Base-by-base conservation (phyloP, 805 yeast genomes). In the Kodamaea sagamina region DNA sequence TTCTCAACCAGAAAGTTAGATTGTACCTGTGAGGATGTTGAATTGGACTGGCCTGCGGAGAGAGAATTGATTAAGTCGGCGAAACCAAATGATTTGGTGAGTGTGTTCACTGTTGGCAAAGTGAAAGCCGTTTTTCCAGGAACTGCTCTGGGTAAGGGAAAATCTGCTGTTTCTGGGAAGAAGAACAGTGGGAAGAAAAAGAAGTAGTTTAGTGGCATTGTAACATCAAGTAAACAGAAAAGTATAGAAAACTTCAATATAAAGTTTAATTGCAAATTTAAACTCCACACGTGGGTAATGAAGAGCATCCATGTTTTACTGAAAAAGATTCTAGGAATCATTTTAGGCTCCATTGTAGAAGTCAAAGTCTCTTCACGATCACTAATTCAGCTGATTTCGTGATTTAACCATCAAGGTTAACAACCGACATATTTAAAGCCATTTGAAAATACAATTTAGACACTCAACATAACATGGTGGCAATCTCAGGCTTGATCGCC, bases 11-110 rank as follows among this genome's bases (percentile, higher is more conserved):
- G 73, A 32, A 77, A 78, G 46, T 57, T 74, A n/a, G 79, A 73
- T 42, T 44, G 57, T 7, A 36, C 54, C 12, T 79, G 76, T 38
- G 63, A 72, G 31, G 78, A 74, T 47, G 49, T 61, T 15, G 82
- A 77, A 31, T 54, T 71, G 41, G 89, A 84, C 45, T 89, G 96
- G 96, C 81, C 80, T 15, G 72, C 68, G 19, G 90, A 83, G 49
- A 77, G 81, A 47, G 80, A 78, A 13, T 52, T 79, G 8, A 65
- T 87, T 26, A 77, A 77, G 34, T 53, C 67, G 0, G 57, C 82
- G 42, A 85, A 82, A 50, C 79, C 83, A 15, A 76, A 75, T 38
- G 96, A 89, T 48, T 57, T 87, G 40, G 71, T 85, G 27, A 77
- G 87, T 22, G 65, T 79, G 1, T 65, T 89, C 24, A 84, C 90